Percentiles rank a stretch among this genome's conserved stretches.
Evolutionary conservation across 805 yeast species (phyloP).

Genomic region (Candida ficus): DNA sequence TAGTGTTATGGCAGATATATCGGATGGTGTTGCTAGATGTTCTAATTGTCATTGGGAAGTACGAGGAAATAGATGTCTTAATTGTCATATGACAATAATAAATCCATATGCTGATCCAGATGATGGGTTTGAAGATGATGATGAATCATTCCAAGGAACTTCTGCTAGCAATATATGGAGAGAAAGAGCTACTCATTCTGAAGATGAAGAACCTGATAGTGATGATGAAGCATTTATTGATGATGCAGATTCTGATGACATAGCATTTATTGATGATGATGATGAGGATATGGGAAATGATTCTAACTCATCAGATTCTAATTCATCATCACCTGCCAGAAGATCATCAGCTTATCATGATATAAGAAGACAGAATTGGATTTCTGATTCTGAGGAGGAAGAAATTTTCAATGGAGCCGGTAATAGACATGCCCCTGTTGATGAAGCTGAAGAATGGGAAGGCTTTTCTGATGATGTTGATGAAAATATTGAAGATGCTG

Average conservation of each 20-base stretch:
- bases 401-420: neutral
- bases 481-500: neutral
- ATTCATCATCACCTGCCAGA: conserved; percentile 16
- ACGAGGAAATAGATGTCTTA: conserved; percentile 58
- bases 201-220: conserved; percentile 1
- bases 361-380: too few relatives aligned
- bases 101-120: conserved; percentile 12
- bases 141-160: neutral
- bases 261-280: conserved; percentile 18
- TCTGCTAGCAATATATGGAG: too few relatives aligned
- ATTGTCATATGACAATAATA: conserved; percentile 55
- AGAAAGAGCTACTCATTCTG: neutral
- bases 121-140: conserved; percentile 2
- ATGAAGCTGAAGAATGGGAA: conserved; percentile 6
- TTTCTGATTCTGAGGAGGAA: too few relatives aligned
- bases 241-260: conserved; percentile 12
- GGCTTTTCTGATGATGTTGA: conserved; percentile 6
- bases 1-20: conserved; percentile 52
- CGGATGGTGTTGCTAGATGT: conserved; percentile 73
- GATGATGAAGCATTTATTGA: conserved; percentile 16
- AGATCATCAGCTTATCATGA: too few relatives aligned
- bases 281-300: conserved; percentile 4
- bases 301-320: conserved; percentile 5
- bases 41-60: conserved; percentile 80
- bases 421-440: neutral